Conservation (phyloP, 2,329 filamentous ascomycete species). For the Septoria petroselini region DNA sequence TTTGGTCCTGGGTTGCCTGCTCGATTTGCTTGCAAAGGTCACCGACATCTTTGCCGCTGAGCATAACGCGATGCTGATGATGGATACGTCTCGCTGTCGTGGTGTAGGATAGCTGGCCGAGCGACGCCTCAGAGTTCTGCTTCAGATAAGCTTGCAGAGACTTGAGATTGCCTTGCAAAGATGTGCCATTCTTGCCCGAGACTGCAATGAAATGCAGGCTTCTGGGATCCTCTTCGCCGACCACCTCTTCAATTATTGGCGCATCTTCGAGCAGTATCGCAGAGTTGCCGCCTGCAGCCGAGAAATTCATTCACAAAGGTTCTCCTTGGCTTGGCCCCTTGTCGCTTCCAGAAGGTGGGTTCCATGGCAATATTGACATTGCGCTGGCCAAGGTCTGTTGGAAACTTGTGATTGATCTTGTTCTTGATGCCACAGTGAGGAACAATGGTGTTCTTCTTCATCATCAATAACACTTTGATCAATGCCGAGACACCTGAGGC, state of each 20-base stretch:
- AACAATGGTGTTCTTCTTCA: slow-evolving; percentile 61
- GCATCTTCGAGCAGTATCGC: slow-evolving; percentile 63
- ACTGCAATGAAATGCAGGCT: slow-evolving; percentile 58
- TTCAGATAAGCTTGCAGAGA: slow-evolving; percentile 52
- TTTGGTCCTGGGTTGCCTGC: no score
- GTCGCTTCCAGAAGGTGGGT: slow-evolving; percentile 41
- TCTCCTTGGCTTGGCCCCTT: slow-evolving; percentile 36
- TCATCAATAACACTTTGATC: slow-evolving; percentile 63
- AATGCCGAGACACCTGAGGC: slow-evolving; percentile 51
- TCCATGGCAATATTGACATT: slow-evolving; percentile 57
- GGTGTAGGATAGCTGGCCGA: no score
- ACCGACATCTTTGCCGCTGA: no score
- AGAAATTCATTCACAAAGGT: slow-evolving; percentile 65
- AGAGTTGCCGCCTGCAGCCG: slow-evolving; percentile 69
- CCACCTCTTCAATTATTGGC: slow-evolving; percentile 42
- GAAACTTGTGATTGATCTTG: slow-evolving; percentile 60
- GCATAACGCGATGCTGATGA: no score
- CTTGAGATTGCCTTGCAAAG: slow-evolving; percentile 56
- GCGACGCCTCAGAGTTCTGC: slow-evolving; percentile 52
- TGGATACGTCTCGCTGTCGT: no score
- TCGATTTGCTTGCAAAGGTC: no score
- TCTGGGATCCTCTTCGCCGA: slow-evolving; percentile 49
- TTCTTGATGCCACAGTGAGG: slow-evolving; percentile 67
- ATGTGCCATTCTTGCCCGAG: slow-evolving; percentile 53
- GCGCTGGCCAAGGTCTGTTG: slow-evolving; percentile 55